phyloP scores from a whole-genome alignment of 2,329 filamentous ascomycete species.

The Macroventuria anomochaeta region DNA sequence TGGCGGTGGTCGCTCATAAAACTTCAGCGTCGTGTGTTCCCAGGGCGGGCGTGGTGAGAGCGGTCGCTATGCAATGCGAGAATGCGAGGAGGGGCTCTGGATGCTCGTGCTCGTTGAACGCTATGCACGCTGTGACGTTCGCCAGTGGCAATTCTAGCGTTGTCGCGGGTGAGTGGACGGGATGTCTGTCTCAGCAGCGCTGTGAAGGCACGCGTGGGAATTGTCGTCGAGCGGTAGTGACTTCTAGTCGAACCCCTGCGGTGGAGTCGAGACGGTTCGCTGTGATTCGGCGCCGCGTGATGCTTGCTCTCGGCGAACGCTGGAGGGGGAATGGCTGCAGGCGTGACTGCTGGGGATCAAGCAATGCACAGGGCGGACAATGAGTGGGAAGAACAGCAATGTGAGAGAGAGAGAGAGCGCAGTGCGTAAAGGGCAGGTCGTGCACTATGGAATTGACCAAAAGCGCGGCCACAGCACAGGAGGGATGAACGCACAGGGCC shows the following conservation, averaged over 20 bases:
- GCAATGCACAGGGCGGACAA: not conserved
- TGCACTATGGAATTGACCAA: constrained; percentile 16
- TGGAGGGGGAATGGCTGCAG: not conserved
- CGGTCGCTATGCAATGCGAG: constrained; percentile 18
- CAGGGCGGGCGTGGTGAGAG: constrained; percentile 17
- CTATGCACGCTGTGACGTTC: constrained; percentile 3
- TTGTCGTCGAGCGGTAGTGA: constrained; percentile 17
- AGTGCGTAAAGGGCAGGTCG: constrained; percentile 10
- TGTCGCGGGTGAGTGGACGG: constrained; percentile 4
- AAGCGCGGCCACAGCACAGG: constrained; percentile 11
- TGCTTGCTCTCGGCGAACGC: constrained; percentile 12
- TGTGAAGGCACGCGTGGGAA: constrained; percentile 14
- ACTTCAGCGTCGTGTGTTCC: not conserved
- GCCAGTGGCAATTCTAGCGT: constrained; percentile 8
- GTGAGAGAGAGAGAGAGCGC: constrained; percentile 8
- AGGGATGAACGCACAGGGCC: constrained; percentile 19
- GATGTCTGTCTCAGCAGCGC: constrained; percentile 9
- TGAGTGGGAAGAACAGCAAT: not conserved
- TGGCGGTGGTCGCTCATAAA: constrained; percentile 39
- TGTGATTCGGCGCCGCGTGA: constrained; percentile 24
- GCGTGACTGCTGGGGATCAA: not conserved
- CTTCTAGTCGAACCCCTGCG: constrained; percentile 30
- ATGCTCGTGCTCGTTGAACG: constrained; percentile 9
- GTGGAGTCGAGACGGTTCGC: constrained; percentile 25
- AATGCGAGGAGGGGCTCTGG: constrained; percentile 20